A percentile compares a stretch with the other conserved stretches of the same genome.
Conservation (phyloP, 2,329 filamentous ascomycete species). For the Colletotrichum falcatum region DNA sequence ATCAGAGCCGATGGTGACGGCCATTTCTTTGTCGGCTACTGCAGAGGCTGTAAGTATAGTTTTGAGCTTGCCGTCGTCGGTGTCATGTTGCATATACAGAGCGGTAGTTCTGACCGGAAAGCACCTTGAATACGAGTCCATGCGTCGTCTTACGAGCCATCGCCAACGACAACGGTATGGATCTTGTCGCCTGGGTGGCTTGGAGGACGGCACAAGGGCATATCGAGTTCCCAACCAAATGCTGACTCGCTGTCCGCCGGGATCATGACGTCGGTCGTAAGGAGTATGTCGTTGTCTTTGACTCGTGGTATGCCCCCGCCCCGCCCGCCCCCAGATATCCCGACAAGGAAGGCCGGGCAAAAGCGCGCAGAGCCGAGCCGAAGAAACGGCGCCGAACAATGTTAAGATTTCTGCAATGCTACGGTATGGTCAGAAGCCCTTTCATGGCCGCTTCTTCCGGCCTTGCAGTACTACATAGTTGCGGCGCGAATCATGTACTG, state of each 20-base stretch:
- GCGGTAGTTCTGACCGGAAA: not conserved
- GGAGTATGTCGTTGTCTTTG: constrained; percentile 8
- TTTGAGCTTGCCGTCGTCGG: constrained; percentile 12
- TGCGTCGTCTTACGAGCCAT: constrained; percentile 20
- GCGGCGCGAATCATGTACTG: not conserved
- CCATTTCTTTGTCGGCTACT: not conserved
- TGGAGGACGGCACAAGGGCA: constrained; percentile 9
- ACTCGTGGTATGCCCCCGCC: constrained; percentile 1
- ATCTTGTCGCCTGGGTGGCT: constrained; percentile 15
- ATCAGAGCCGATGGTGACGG: constrained; percentile 17
- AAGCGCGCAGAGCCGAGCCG: constrained; percentile 17
- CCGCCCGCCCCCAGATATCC: not conserved
- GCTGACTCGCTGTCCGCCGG: constrained; percentile 17
- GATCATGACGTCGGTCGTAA: constrained; percentile 1
- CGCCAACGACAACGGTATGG: constrained; percentile 15
- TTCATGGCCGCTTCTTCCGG: not conserved
- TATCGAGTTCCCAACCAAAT: constrained; percentile 13
- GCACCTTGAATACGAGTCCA: constrained; percentile 12
- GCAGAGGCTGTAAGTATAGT: not conserved
- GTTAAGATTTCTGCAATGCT: not conserved
- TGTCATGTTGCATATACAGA: not conserved
- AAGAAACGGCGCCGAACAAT: not conserved
- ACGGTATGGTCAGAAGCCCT: not conserved
- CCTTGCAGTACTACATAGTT: not conserved
- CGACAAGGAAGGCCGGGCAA: not conserved